Base-by-base conservation (phyloP, 1,284 basidiomycete species). In the Microbotryum silenes-acaulis region DNA sequence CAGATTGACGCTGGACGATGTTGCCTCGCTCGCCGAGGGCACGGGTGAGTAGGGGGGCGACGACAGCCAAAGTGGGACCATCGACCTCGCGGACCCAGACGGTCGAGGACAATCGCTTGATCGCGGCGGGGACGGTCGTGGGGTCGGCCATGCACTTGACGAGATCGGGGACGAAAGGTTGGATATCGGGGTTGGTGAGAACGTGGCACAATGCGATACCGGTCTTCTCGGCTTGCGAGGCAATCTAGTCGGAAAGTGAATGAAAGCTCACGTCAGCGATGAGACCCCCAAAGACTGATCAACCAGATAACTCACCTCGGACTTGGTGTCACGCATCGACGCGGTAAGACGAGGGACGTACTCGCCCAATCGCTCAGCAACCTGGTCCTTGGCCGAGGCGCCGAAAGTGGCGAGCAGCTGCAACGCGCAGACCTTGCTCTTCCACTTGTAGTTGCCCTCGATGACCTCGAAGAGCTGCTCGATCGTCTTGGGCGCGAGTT, bases 71-170 rank as follows among this genome's bases (percentile, higher is more conserved):
- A 18, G 94, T 92, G 18, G 94, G 94, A 1, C 91, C 88, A 42
- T 89, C 97, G 70, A 98, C 92, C 78, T 98, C 94, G 59, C 92
- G 90, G 63, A 98, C 96, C 72, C 97, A 98, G 18, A 94, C 97
- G 47, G 91, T 93, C 61, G 85, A 88, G 8, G 91, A 93, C 10
- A 97, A 81, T 54, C 91, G 85, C 80, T 98, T 98, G 83, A 98
- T 93, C 72, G 92, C 96, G 48, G 86, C 86, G 10, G 92, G 85
- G 21, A 97, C 93, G 50, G 80, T 78, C 56, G 79, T 76, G 6
- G 94, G 90, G 71, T 91, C 86, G 55, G 87, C 84, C 94, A 98
- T 98, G 77, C 91, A 77, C 46, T 74, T 90, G 65, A 98, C 93
- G 64, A 98, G 85, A 53, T 85, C 81, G 51, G 88, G 85, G 62